Base-by-base conservation (phyloP, 345 rosid genomes). In the Rhodomyrtus tomentosa region DNA sequence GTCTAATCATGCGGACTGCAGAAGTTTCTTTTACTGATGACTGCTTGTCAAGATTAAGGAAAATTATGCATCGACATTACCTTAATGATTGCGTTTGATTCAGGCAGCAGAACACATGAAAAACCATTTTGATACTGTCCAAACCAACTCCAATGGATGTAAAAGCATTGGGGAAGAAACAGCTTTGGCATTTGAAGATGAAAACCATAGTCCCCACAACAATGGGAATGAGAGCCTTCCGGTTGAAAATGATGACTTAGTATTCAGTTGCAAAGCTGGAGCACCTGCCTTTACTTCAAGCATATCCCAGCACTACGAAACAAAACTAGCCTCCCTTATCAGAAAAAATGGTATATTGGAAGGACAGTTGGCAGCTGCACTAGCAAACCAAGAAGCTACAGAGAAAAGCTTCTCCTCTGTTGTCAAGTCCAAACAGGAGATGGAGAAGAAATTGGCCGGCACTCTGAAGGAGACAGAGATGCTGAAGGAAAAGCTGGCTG, bases 401-500 rank as follows among this genome's bases (percentile, higher is more conserved):
- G 99, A 97, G 89, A 95, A 92, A 85, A 94, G 87, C 82, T 85
- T 94, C 51, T 91, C 98, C 5, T 89, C 98, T n/a, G 92, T 90
- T 36, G 84, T 91, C 62, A 95, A 91, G 88, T 91, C 94, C 91
- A 95, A 90, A 91, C 98, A 92, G 86, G 99, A 97, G 86, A 88
- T 91, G 89, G 99, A 97, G 90, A 95, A 90, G 88, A 95, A 90
- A 87, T 87, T 93, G 83, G 55, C 83, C 7, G 99, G 92, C 81
- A 85, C 94, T 8, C 50, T 85, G 85, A 95, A 94, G 90, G 99
- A 97, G 89, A 90, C 91, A 90, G 99, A 95, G 79, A 29, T 95
- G 86, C 93, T 97, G 55, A 97, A 95, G 87, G 99, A 95, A 91
- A 97, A 93, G 92, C 91, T 97, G 56, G 84, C 91, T 15, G 91